These are phyloP conservation scores for Phytophthora sp. DNA, from an alignment of 352 stramenopile species.

Conservation along the genomic window DNA sequence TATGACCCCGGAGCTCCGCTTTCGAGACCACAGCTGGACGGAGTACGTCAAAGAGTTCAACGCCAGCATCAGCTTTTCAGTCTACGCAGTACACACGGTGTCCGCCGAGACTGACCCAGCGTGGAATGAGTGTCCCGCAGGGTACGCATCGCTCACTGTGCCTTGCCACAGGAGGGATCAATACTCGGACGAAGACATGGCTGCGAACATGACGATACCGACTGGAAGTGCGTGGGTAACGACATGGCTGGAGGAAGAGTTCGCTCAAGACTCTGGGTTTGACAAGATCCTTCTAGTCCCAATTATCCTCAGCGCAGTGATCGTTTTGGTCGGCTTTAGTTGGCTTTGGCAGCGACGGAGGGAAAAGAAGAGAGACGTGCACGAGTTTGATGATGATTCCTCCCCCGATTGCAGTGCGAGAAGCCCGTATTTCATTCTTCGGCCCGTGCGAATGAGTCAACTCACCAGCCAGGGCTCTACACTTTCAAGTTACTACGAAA, in stretches of 20 bases:
- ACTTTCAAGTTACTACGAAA: conserved; percentile 19
- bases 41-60: conserved; percentile 18
- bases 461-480: conserved; percentile 8
- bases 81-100: conserved; percentile 32
- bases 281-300: conserved; percentile 13
- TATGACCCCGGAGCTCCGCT: conserved; percentile 12
- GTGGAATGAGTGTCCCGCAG: conserved; percentile 26
- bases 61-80: conserved; percentile 19
- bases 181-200: conserved; percentile 16
- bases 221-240: conserved; percentile 22
- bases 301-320: neutral
- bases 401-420: neutral
- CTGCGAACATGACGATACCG: conserved; percentile 12
- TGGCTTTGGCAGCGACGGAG: conserved; percentile 14
- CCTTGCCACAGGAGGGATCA: conserved; percentile 19
- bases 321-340: neutral
- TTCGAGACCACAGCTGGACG: conserved; percentile 29
- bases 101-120: conserved; percentile 3
- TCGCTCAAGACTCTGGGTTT: conserved; percentile 5
- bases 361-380: neutral
- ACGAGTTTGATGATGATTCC: neutral
- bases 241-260: conserved; percentile 25
- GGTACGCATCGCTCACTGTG: conserved; percentile 20
- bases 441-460: conserved; percentile 9
- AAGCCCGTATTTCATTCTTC: conserved; percentile 5